These are phyloP conservation scores for Aspergillus pseudoglaucus DNA, from an alignment of 2,329 filamentous ascomycete genomes.

Conservation along the genomic window DNA sequence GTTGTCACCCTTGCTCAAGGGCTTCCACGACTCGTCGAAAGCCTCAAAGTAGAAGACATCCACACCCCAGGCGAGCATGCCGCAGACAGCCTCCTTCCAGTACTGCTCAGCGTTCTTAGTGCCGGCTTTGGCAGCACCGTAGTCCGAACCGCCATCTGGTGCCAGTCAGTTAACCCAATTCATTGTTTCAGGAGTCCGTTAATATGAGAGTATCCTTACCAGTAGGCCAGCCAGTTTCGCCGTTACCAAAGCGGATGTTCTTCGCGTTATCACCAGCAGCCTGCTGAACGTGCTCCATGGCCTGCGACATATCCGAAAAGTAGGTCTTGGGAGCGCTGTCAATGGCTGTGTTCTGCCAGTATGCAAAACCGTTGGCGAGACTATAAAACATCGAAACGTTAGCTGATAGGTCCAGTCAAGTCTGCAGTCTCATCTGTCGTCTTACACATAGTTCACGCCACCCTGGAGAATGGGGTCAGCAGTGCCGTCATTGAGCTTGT, in stretches of 20 bases:
- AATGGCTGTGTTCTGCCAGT: conserved; percentile 61
- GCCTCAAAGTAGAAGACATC: conserved; percentile 70
- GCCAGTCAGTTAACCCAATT: neutral
- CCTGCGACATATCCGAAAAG: conserved; percentile 61
- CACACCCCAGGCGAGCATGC: conserved; percentile 57
- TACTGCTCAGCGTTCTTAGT: conserved; percentile 54
- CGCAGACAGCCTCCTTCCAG: conserved; percentile 58
- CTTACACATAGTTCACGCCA: conserved; percentile 54
- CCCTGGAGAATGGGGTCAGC: conserved; percentile 56
- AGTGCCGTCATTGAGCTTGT: conserved; percentile 63
- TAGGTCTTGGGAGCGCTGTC: conserved; percentile 56
- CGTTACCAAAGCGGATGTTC: conserved; percentile 60
- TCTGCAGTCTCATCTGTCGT: neutral
- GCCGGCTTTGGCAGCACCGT: conserved; percentile 55
- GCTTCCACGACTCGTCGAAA: conserved; percentile 68
- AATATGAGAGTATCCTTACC: conserved; percentile 22
- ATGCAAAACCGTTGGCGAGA: conserved; percentile 64
- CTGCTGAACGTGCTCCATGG: conserved; percentile 56
- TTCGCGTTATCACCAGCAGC: conserved; percentile 47
- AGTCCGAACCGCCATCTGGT: conserved; percentile 53
- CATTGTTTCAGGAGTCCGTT: neutral
- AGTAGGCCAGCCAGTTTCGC: conserved; percentile 63
- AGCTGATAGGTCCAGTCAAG: neutral
- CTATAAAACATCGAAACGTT: conserved; percentile 18
- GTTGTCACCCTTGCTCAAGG: conserved; percentile 55